phyloP scores from a whole-genome alignment of 1,139 yeast genomes.

The Candida smagusa region DNA sequence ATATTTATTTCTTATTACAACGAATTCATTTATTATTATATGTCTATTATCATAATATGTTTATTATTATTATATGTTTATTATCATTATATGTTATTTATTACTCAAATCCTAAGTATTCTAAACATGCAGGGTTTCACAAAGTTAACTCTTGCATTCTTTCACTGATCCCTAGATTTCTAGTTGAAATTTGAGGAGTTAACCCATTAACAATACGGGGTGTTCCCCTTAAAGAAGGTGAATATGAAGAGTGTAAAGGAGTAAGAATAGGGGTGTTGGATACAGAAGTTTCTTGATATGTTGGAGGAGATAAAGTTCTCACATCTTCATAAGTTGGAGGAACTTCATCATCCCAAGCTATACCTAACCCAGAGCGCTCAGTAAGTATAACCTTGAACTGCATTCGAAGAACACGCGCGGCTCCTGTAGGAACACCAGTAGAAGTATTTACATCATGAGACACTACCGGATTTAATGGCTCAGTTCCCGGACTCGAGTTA shows the following conservation, averaged over 20 bases:
- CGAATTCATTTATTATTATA: neutral
- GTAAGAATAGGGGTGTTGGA: slow-evolving; percentile 18
- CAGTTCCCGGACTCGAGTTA: slow-evolving; percentile 1
- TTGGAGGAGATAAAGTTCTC: slow-evolving; percentile 80
- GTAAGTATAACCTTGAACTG: slow-evolving; percentile 79
- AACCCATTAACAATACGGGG: slow-evolving; percentile 44
- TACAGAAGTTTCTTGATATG: slow-evolving; percentile 44
- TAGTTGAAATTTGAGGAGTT: slow-evolving; percentile 15
- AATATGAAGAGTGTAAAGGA: slow-evolving; percentile 10
- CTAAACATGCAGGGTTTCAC: slow-evolving; percentile 8
- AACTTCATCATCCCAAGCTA: slow-evolving; percentile 98
- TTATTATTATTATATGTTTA: too few species aligned
- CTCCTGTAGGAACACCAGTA: slow-evolving; percentile 85
- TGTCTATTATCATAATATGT: too few species aligned
- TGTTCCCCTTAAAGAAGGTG: slow-evolving; percentile 19
- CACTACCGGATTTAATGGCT: slow-evolving; percentile 14
- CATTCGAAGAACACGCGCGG: slow-evolving; percentile 92
- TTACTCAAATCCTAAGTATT: too few species aligned
- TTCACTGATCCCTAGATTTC: slow-evolving; percentile 34
- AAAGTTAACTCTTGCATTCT: slow-evolving; percentile 32
- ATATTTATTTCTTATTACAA: neutral
- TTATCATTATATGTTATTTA: too few species aligned
- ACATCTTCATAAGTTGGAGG: slow-evolving; percentile 95
- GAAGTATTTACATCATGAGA: slow-evolving; percentile 17
- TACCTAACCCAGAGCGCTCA: slow-evolving; percentile 92